These are phyloP conservation scores for Fusarium sp. DNA, from an alignment of 2,329 filamentous ascomycete genomes.

Conservation along the genomic window DNA sequence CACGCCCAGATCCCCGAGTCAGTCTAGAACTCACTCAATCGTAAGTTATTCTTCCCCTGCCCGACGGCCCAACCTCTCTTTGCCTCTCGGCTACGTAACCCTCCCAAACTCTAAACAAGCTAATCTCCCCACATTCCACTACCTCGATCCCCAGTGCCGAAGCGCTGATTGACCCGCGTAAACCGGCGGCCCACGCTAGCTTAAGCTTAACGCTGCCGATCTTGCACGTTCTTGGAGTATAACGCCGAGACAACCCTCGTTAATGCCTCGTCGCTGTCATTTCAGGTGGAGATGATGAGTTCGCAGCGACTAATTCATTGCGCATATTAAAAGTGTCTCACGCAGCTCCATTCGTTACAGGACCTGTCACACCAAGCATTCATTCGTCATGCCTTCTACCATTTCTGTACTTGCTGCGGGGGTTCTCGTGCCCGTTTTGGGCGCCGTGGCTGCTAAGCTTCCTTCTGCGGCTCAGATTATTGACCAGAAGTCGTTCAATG, in stretches of 20 bases:
- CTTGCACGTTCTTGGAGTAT: conserved; percentile 3
- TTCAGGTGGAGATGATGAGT: neutral
- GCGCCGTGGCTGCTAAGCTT: conserved; percentile 56
- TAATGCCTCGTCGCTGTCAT: conserved; percentile 15
- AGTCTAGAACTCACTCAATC: conserved; percentile 2
- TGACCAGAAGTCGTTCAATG: conserved; percentile 36
- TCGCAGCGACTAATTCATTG: neutral
- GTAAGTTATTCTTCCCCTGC: conserved; percentile 1
- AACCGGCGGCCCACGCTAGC: neutral
- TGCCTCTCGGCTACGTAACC: neutral
- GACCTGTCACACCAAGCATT: neutral
- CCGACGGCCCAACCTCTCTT: neutral
- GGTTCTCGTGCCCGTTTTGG: conserved; percentile 19
- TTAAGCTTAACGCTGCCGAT: conserved; percentile 10
- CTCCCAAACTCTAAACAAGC: conserved; percentile 1
- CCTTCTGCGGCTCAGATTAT: conserved; percentile 33
- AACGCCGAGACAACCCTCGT: conserved; percentile 5
- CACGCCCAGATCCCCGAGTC: neutral
- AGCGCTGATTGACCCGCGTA: conserved; percentile 2
- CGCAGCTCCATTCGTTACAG: neutral
- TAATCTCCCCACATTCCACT: neutral
- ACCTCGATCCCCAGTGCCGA: neutral
- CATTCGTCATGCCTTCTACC: conserved; percentile 30
- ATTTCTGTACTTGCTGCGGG: conserved; percentile 31
- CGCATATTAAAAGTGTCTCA: conserved; percentile 27